Conservation (phyloP, 83 land plant species). For the Thuja plicata region DNA sequence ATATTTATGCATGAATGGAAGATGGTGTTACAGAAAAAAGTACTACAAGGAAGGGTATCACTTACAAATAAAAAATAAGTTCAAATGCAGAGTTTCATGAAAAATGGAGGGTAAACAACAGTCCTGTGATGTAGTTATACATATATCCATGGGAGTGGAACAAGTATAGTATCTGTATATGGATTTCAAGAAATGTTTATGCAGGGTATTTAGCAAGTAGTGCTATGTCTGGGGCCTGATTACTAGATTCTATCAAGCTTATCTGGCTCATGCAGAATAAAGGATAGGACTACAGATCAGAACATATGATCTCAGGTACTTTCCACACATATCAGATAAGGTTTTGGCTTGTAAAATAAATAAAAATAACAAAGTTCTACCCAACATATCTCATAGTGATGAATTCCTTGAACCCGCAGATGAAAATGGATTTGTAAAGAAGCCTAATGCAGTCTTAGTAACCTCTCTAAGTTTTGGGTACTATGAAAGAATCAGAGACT, state of each 20-base stretch:
- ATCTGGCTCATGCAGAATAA: constrained; percentile 67
- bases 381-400: constrained; percentile 26
- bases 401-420: constrained; percentile 1
- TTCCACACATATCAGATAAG: constrained; percentile 49
- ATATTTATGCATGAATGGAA: no score
- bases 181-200: no score
- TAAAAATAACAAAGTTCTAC: constrained; percentile 49
- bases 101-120: no score
- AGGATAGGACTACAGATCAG: constrained; percentile 84
- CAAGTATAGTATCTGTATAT: no score
- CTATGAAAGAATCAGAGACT: constrained; percentile 51
- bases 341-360: constrained; percentile 58
- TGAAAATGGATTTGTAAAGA: background rate
- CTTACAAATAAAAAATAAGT: no score
- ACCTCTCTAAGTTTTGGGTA: constrained; percentile 62
- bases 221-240: constrained; percentile 92
- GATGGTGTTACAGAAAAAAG: no score
- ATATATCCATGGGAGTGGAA: no score
- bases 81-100: no score
- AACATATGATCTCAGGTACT: constrained; percentile 52
- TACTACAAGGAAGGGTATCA: no score
- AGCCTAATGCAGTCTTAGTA: constrained; percentile 53
- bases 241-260: constrained; percentile 61
- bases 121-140: no score
- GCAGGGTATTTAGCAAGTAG: no score